These are phyloP conservation scores for Cordyceps pruinosa DNA, from an alignment of 2,329 filamentous ascomycete genomes.

Conservation along the genomic window DNA sequence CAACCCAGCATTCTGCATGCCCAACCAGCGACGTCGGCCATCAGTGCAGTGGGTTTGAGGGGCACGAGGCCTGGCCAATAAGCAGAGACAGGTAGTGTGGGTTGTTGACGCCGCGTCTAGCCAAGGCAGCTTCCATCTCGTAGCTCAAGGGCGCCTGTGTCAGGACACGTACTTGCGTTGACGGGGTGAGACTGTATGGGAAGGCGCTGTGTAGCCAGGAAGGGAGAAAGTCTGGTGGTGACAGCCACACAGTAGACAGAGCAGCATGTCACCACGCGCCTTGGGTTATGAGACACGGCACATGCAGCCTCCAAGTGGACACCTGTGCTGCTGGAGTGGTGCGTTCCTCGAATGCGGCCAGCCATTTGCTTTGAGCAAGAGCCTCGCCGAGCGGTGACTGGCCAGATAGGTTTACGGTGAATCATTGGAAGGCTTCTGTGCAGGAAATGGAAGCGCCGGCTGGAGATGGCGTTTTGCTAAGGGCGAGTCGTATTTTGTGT, in stretches of 20 bases:
- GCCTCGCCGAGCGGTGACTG: not conserved
- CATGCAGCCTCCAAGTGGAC: not conserved
- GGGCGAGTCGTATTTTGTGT: not conserved
- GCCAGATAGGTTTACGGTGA: not conserved
- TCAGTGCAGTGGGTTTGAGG: not conserved
- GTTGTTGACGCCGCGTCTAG: constrained; percentile 6
- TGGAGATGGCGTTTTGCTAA: not conserved
- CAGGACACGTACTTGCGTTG: not conserved
- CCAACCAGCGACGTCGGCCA: not conserved
- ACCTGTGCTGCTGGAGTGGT: not conserved
- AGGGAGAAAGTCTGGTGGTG: not conserved
- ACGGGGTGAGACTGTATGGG: not conserved
- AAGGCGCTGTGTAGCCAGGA: not conserved
- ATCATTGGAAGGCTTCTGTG: not conserved
- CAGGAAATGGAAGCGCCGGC: not conserved
- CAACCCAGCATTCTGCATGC: not conserved
- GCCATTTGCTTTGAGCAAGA: not conserved
- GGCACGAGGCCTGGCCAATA: not conserved
- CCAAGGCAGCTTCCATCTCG: not conserved
- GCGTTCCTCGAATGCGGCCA: not conserved
- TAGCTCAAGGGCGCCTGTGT: not conserved
- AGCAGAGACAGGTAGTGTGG: not conserved
- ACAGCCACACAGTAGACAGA: not conserved
- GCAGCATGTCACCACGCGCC: not conserved
- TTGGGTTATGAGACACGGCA: constrained; percentile 4